Evolutionary conservation across 106 monocot species (phyloP).

Genomic region (Dendrobium huoshanense): DNA sequence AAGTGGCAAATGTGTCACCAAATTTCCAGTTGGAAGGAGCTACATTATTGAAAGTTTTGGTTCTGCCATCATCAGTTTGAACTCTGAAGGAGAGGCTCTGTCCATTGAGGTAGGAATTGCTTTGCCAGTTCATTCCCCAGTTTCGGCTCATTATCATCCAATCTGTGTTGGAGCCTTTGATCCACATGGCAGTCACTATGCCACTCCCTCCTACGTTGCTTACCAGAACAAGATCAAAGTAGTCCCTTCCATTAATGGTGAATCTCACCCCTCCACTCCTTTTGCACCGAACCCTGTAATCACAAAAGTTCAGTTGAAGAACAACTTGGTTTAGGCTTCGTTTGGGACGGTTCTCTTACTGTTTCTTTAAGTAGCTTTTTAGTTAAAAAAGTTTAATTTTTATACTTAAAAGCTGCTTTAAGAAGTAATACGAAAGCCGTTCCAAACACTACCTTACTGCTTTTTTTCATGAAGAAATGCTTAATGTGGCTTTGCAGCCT

Average conservation of each 20-base stretch:
- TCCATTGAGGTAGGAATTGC: neutral
- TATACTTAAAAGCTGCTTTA: no score
- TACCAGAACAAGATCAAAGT: neutral
- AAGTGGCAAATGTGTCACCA: neutral
- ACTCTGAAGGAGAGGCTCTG: slow-evolving; percentile 14
- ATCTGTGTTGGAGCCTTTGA: slow-evolving; percentile 8
- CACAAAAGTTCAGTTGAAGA: neutral
- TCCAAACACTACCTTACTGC: no score
- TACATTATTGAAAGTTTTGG: neutral
- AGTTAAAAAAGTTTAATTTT: no score
- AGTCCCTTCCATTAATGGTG: slow-evolving; percentile 7
- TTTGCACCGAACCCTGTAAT: slow-evolving; percentile 21
- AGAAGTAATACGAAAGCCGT: no score
- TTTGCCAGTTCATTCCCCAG: slow-evolving; percentile 21
- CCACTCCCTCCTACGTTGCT: slow-evolving; percentile 11
- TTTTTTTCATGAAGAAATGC: no score
- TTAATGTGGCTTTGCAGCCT: no score
- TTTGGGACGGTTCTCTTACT: no score
- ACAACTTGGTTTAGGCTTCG: no score
- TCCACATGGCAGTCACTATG: neutral
- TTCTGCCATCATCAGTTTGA: slow-evolving; percentile 3
- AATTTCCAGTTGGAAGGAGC: slow-evolving; percentile 15
- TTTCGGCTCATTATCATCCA: slow-evolving; percentile 10
- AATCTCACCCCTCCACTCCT: slow-evolving; percentile 7
- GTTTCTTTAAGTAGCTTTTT: no score